Percentiles rank a stretch among this genome's conserved stretches.
Conservation (phyloP, 768 basidiomycete genomes). For the Sistotremastrum niveocremeum region DNA sequence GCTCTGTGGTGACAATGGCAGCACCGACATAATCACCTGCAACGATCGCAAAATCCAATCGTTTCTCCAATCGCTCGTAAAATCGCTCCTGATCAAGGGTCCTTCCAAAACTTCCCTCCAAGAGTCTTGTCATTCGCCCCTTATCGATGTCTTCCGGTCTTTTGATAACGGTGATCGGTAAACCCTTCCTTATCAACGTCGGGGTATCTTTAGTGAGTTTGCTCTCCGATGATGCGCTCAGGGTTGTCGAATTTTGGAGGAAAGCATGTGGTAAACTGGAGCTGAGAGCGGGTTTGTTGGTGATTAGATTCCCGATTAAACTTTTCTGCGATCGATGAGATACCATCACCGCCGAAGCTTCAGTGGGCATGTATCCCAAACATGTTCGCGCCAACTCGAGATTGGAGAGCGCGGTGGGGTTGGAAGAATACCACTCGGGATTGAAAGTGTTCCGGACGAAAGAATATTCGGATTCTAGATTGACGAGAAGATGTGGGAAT, state of each 20-base stretch:
- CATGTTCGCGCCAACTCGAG: conserved; percentile 76
- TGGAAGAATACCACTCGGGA: conserved; percentile 54
- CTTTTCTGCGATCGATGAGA: conserved; percentile 93
- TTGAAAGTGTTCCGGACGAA: conserved; percentile 82
- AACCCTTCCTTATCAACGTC: conserved; percentile 79
- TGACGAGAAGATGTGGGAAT: conserved; percentile 90
- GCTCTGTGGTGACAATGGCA: conserved; percentile 73
- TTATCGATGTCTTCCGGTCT: conserved; percentile 57
- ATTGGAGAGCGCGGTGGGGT: conserved; percentile 81
- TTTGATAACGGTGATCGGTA: conserved; percentile 75
- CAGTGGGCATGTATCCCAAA: conserved; percentile 81
- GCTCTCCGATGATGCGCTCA: conserved; percentile 15
- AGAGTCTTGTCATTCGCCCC: conserved; percentile 57
- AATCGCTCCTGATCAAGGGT: conserved; percentile 60
- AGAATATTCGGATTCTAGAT: conserved; percentile 74
- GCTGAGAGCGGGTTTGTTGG: conserved; percentile 92
- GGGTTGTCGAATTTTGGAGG: conserved; percentile 51
- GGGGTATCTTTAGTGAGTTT: conserved; percentile 85
- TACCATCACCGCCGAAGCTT: conserved; percentile 92
- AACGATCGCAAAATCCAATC: conserved; percentile 84
- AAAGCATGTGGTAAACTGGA: conserved; percentile 92
- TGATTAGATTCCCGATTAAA: conserved; percentile 93
- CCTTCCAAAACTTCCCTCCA: conserved; percentile 79
- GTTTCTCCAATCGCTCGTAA: conserved; percentile 60
- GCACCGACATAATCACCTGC: conserved; percentile 94